Evolutionary conservation across 2,329 filamentous ascomycete genomes (phyloP).

Genomic region (Hirsutella rhossiliensis): DNA sequence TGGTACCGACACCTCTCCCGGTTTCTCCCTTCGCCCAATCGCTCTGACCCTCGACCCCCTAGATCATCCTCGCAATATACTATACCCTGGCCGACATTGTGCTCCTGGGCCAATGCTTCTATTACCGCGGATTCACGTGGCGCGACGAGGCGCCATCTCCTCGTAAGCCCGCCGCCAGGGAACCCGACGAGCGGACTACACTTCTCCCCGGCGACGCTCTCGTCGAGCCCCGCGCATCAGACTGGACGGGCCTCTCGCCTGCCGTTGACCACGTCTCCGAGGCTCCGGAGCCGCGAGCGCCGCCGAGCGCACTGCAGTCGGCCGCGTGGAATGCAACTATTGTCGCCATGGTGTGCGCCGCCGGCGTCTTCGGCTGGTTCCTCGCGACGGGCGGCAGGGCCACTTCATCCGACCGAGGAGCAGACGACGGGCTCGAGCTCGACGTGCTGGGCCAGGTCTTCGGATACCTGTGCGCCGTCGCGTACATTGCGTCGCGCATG

Average conservation of each 20-base stretch:
- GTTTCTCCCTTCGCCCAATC: too few species aligned
- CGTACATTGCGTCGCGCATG: constrained; percentile 82
- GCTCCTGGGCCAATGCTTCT: constrained; percentile 81
- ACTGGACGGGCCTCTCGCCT: constrained; percentile 60
- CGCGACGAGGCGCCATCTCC: constrained; percentile 37
- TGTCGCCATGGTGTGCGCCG: constrained; percentile 69
- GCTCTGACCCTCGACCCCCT: background rate
- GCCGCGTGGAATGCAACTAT: constrained; percentile 63
- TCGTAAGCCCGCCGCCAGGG: constrained; percentile 24
- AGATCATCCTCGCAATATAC: constrained; percentile 84
- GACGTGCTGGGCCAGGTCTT: constrained; percentile 78
- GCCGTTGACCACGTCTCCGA: constrained; percentile 61
- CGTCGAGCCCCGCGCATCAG: constrained; percentile 36
- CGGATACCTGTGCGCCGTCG: constrained; percentile 78
- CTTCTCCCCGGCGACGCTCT: constrained; percentile 34
- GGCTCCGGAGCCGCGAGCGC: constrained; percentile 27
- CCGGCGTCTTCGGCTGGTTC: constrained; percentile 80
- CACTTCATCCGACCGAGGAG: constrained; percentile 23
- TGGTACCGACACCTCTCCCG: too few species aligned
- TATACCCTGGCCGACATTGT: constrained; percentile 90
- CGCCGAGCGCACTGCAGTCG: constrained; percentile 41
- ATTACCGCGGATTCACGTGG: constrained; percentile 77
- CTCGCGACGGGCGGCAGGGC: constrained; percentile 37
- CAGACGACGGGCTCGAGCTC: constrained; percentile 47
- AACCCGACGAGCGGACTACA: constrained; percentile 38